A percentile compares a stretch with the other conserved stretches of the same genome.
These are phyloP conservation scores for Houttuynia cordata DNA, from an alignment of 164 flowering plant genomes.

Conservation along the genomic window DNA sequence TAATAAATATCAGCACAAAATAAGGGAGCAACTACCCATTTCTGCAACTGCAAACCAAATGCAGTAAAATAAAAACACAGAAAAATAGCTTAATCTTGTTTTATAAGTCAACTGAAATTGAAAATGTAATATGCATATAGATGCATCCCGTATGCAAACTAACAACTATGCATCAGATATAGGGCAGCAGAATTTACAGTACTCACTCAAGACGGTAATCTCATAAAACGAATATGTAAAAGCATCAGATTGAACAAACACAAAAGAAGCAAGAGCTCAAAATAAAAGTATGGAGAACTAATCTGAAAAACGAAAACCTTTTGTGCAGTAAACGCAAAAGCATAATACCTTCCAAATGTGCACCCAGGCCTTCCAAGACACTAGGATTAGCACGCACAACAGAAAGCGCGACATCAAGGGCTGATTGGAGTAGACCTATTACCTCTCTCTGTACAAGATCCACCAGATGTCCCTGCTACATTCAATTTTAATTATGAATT, in stretches of 20 bases:
- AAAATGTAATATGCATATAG: too few relatives aligned
- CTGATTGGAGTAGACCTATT: slow-evolving; percentile 70
- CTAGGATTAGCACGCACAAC: slow-evolving; percentile 89
- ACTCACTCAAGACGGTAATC: too few relatives aligned
- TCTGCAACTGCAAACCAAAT: too few relatives aligned
- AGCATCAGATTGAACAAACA: neutral
- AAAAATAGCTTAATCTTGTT: too few relatives aligned
- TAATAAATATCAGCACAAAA: neutral
- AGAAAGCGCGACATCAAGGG: slow-evolving; percentile 70
- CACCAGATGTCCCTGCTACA: slow-evolving; percentile 77
- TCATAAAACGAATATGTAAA: too few relatives aligned
- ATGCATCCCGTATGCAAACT: too few relatives aligned
- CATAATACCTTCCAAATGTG: slow-evolving; percentile 79
- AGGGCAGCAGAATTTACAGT: too few relatives aligned
- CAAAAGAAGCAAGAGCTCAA: neutral
- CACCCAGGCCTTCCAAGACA: slow-evolving; percentile 93
- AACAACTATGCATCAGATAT: too few relatives aligned
- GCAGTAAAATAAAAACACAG: too few relatives aligned
- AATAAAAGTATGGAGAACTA: neutral
- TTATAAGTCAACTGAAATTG: too few relatives aligned
- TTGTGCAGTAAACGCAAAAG: neutral
- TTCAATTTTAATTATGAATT: slow-evolving; percentile 9
- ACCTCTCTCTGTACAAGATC: slow-evolving; percentile 97
- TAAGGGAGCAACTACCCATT: neutral
- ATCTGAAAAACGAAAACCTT: neutral